A percentile compares a stretch with the other conserved stretches of the same genome.
These are phyloP conservation scores for Leptographium radiaticola DNA, from an alignment of 2,329 filamentous ascomycete genomes.

Conservation along the genomic window DNA sequence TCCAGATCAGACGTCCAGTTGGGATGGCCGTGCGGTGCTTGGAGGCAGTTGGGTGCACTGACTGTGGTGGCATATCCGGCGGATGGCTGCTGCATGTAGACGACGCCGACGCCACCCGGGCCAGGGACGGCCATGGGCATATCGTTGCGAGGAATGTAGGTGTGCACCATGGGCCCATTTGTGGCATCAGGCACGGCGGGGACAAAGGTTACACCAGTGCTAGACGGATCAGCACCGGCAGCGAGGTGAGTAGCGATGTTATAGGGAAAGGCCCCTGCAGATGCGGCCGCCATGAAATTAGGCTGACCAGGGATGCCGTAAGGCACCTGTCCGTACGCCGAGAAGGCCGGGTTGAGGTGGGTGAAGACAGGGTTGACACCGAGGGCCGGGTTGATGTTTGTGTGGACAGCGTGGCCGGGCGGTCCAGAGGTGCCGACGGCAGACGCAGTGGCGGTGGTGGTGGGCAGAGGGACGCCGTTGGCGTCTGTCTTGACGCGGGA, in stretches of 20 bases:
- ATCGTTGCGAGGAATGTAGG: conserved; percentile 42
- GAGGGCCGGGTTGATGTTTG: conserved; percentile 7
- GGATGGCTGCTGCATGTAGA: conserved; percentile 8
- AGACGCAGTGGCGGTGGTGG: conserved; percentile 6
- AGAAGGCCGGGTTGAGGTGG: conserved; percentile 4
- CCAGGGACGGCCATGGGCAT: conserved; percentile 16
- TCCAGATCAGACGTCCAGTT: neutral
- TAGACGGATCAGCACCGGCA: conserved; percentile 5
- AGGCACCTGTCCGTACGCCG: conserved; percentile 1
- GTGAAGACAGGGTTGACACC: conserved; percentile 11
- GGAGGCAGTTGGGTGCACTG: conserved; percentile 4
- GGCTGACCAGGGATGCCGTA: conserved; percentile 4
- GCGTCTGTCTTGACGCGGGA: neutral
- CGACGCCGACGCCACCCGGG: conserved; percentile 3
- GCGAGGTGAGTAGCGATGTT: neutral
- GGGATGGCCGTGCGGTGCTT: too few relatives aligned
- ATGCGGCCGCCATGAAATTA: conserved; percentile 16
- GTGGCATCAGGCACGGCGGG: conserved; percentile 46
- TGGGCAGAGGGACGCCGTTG: neutral
- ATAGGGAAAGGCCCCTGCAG: neutral
- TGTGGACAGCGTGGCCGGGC: neutral
- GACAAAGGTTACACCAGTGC: conserved; percentile 37
- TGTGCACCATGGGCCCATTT: conserved; percentile 40
- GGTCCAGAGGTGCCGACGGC: neutral
- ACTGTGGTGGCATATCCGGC: conserved; percentile 6